Conservation (phyloP, 2,329 filamentous ascomycete genomes). For the Ophiosphaerella herpotricha region DNA sequence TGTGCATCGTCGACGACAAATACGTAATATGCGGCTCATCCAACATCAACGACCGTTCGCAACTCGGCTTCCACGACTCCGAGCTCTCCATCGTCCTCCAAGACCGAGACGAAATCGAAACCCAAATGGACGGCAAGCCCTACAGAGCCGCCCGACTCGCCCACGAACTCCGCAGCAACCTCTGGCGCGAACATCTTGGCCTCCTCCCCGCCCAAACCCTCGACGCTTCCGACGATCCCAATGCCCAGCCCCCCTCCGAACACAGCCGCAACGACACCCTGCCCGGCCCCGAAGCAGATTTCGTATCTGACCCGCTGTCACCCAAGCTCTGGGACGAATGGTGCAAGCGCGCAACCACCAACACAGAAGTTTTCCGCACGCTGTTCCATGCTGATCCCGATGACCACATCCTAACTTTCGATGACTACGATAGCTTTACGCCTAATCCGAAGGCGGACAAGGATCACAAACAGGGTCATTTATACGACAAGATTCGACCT, state of each 20-base stretch:
- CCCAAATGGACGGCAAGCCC: slow-evolving; percentile 76
- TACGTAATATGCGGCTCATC: slow-evolving; percentile 84
- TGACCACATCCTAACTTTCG: slow-evolving; percentile 83
- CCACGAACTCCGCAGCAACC: slow-evolving; percentile 75
- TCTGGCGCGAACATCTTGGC: slow-evolving; percentile 91
- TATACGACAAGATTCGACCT: slow-evolving; percentile 72
- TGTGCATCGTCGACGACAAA: slow-evolving; percentile 86
- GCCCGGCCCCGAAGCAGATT: slow-evolving; percentile 68
- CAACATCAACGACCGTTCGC: slow-evolving; percentile 90
- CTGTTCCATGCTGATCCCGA: slow-evolving; percentile 89
- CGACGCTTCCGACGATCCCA: slow-evolving; percentile 69
- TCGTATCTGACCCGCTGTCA: slow-evolving; percentile 64
- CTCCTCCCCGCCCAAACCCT: slow-evolving; percentile 73
- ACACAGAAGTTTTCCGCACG: slow-evolving; percentile 77
- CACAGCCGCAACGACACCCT: slow-evolving; percentile 73
- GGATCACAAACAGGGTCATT: slow-evolving; percentile 73
- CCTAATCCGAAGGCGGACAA: slow-evolving; percentile 62
- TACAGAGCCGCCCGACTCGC: slow-evolving; percentile 83
- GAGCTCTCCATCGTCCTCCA: slow-evolving; percentile 91
- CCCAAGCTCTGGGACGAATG: slow-evolving; percentile 67
- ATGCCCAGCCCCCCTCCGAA: slow-evolving; percentile 75
- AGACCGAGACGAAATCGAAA: slow-evolving; percentile 72
- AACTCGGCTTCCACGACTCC: slow-evolving; percentile 86
- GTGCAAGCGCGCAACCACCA: slow-evolving; percentile 69
- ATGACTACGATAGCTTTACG: slow-evolving; percentile 83